These are phyloP conservation scores for Populus deltoides DNA, from an alignment of 345 rosid species.

Conservation along the genomic window DNA sequence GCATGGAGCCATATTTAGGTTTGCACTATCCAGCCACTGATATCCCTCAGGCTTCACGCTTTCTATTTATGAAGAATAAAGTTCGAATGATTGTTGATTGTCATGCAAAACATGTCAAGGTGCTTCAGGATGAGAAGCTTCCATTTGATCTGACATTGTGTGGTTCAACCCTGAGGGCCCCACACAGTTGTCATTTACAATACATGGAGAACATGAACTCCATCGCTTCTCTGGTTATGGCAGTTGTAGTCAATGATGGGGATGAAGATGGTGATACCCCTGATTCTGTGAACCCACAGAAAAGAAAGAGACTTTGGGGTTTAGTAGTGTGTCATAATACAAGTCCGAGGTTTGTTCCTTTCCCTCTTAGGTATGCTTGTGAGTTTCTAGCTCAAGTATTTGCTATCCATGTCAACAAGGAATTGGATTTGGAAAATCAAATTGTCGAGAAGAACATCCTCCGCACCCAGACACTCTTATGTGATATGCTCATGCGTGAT, in stretches of 20 bases:
- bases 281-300: constrained; percentile 49
- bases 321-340: constrained; percentile 91
- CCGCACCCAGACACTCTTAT: constrained; percentile 86
- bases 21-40: constrained; percentile 98
- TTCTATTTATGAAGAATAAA: constrained; percentile 92
- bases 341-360: constrained; percentile 83
- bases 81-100: constrained; percentile 96
- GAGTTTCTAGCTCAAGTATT: constrained; percentile 94
- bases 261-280: constrained; percentile 54
- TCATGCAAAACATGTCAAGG: constrained; percentile 75
- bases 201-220: constrained; percentile 96
- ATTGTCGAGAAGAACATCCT: constrained; percentile 81
- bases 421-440: constrained; percentile 78
- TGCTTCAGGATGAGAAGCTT: constrained; percentile 89
- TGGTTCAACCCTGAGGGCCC: constrained; percentile 93
- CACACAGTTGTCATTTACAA: constrained; percentile 85
- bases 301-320: constrained; percentile 93
- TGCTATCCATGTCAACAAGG: constrained; percentile 89
- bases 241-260: constrained; percentile 81
- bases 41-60: constrained; percentile 93
- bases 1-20: constrained; percentile 91
- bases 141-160: constrained; percentile 76
- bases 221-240: constrained; percentile 93
- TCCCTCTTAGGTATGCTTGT: constrained; percentile 94
- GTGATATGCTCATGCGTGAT: constrained; percentile 95